Evolutionary conservation across 352 stramenopile genomes (phyloP).

Genomic region (Globisporangium sylvaticum): DNA sequence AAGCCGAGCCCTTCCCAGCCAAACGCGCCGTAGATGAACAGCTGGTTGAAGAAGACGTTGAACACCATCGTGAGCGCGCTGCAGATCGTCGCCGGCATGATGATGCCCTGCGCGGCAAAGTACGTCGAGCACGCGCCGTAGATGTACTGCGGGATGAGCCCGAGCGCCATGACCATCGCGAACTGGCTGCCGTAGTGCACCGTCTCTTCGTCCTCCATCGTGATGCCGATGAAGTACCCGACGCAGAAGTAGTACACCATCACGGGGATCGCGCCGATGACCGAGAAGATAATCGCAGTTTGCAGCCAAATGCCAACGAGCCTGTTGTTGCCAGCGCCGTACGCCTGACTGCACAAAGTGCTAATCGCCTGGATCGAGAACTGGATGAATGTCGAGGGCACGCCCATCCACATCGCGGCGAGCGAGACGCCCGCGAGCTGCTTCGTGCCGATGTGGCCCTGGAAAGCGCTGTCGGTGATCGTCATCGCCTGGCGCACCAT

Average conservation of each 20-base stretch:
- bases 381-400: constrained; percentile 63
- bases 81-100: constrained; percentile 65
- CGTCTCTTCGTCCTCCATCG: constrained; percentile 53
- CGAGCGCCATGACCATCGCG: constrained; percentile 64
- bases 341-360: constrained; percentile 73
- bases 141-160: constrained; percentile 56
- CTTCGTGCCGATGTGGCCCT: constrained; percentile 63
- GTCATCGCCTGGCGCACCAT: constrained; percentile 70
- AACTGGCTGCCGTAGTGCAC: constrained; percentile 61
- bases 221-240: constrained; percentile 21
- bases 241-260: constrained; percentile 63
- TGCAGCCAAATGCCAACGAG: constrained; percentile 72
- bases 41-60: constrained; percentile 54
- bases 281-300: constrained; percentile 53
- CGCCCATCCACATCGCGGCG: constrained; percentile 62
- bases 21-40: constrained; percentile 46
- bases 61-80: constrained; percentile 61
- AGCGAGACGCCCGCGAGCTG: constrained; percentile 68
- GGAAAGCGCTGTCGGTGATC: constrained; percentile 71
- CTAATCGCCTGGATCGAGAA: constrained; percentile 55
- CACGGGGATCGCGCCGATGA: constrained; percentile 43
- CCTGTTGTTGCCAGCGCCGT: constrained; percentile 60
- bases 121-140: constrained; percentile 75
- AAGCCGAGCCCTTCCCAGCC: constrained; percentile 61
- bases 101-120: constrained; percentile 79